Evolutionary conservation across 2,329 filamentous ascomycete genomes (phyloP).

Genomic region (Aspergillus texensis): DNA sequence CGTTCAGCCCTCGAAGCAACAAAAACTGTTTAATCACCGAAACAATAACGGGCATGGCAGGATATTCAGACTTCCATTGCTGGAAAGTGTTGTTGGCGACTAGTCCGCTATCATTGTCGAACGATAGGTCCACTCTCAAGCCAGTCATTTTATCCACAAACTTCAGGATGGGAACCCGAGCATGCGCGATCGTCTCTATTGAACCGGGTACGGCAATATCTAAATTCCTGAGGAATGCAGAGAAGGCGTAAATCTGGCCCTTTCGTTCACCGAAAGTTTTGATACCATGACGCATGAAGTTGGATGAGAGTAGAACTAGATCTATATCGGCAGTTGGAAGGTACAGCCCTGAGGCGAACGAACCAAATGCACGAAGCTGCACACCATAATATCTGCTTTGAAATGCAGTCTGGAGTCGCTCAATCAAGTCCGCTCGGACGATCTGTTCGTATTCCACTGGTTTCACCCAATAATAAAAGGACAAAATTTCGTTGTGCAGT

Average conservation of each 20-base stretch:
- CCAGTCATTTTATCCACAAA: slow-evolving; percentile 78
- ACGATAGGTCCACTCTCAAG: slow-evolving; percentile 88
- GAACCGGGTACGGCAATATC: slow-evolving; percentile 61
- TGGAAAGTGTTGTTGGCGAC: slow-evolving; percentile 78
- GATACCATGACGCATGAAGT: slow-evolving; percentile 59
- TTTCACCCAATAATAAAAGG: slow-evolving; percentile 84
- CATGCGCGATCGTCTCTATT: slow-evolving; percentile 70
- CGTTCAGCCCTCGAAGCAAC: slow-evolving; percentile 84
- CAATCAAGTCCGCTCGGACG: slow-evolving; percentile 72
- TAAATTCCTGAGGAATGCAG: slow-evolving; percentile 58
- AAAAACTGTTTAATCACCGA: slow-evolving; percentile 91
- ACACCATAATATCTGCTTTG: slow-evolving; percentile 61
- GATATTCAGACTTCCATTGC: slow-evolving; percentile 76
- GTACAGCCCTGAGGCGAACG: slow-evolving; percentile 82
- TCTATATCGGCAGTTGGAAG: slow-evolving; percentile 89
- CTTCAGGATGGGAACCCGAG: slow-evolving; percentile 90
- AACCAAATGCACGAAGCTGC: slow-evolving; percentile 80
- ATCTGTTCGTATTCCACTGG: slow-evolving; percentile 76
- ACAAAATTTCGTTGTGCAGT: slow-evolving; percentile 84
- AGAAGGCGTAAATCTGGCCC: slow-evolving; percentile 63
- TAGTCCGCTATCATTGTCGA: slow-evolving; percentile 86
- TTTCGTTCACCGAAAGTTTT: slow-evolving; percentile 54
- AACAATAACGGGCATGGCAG: slow-evolving; percentile 83
- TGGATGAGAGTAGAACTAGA: slow-evolving; percentile 72
- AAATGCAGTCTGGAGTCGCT: slow-evolving; percentile 66